Evolutionary conservation across 78 protist genomes (phyloP).

Genomic region (Goniomonas avonlea): DNA sequence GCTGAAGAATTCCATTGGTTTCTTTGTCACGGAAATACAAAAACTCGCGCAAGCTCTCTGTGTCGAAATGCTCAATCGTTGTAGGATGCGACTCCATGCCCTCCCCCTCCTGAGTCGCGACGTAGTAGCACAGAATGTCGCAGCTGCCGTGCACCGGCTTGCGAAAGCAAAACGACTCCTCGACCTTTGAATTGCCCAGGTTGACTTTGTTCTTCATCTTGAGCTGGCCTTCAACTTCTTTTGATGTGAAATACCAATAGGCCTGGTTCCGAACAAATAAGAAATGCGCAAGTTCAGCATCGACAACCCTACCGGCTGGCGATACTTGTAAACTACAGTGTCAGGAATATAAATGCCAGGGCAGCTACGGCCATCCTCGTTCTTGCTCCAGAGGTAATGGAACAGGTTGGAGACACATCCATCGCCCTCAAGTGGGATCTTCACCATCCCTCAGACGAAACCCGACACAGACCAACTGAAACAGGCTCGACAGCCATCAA

Average conservation of each 20-base stretch:
- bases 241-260: slow-evolving; percentile 29
- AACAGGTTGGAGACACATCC: slow-evolving; percentile 8
- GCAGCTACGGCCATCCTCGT: background rate
- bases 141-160: background rate
- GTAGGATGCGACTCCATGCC: background rate
- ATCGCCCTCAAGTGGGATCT: background rate
- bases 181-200: background rate
- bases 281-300: background rate
- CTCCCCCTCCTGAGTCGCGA: background rate
- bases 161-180: slow-evolving; percentile 4
- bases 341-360: slow-evolving; percentile 2
- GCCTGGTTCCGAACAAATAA: background rate
- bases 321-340: slow-evolving; percentile 17
- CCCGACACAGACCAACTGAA: too few relatives aligned
- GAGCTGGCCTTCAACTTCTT: background rate
- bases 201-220: slow-evolving; percentile 24
- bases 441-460: too few relatives aligned
- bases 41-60: slow-evolving; percentile 7
- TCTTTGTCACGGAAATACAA: slow-evolving; percentile 17
- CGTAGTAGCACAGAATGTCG: slow-evolving; percentile 6
- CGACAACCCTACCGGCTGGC: slow-evolving; percentile 11
- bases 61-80: slow-evolving; percentile 19
- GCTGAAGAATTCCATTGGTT: slow-evolving; percentile 21
- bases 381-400: slow-evolving; percentile 25
- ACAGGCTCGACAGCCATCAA: too few relatives aligned